These are phyloP conservation scores for Chenopodium suecicum DNA, from an alignment of 148 eudicot genomes.

Conservation along the genomic window DNA sequence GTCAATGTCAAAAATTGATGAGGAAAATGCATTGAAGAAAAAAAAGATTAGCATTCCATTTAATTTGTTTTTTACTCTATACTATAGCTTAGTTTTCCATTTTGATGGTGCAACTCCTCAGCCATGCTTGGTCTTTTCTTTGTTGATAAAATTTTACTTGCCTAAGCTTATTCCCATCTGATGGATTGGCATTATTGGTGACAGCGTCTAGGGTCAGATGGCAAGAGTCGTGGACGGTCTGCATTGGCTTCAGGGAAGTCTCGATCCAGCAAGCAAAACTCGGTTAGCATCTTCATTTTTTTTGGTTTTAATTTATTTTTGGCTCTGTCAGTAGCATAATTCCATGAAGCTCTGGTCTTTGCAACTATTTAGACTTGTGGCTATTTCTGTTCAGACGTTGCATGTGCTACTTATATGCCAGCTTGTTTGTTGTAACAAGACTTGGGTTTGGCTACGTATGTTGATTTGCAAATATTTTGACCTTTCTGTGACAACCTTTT, in stretches of 20 bases:
- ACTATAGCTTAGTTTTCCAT: background rate
- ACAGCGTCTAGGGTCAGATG: constrained; percentile 46
- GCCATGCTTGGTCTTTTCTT: background rate
- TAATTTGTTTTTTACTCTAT: background rate
- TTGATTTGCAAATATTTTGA: background rate
- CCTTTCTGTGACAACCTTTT: background rate
- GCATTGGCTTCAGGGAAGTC: constrained; percentile 46
- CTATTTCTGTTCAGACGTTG: background rate
- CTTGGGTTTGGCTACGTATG: background rate
- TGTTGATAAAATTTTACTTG: background rate
- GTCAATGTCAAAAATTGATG: too few relatives aligned
- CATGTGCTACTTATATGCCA: background rate
- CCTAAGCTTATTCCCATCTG: background rate
- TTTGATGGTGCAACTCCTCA: background rate
- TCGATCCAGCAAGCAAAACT: constrained; percentile 55
- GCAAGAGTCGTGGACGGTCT: constrained; percentile 51
- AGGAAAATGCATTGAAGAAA: background rate
- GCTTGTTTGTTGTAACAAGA: background rate
- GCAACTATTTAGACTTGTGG: background rate
- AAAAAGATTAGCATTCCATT: background rate
- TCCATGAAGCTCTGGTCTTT: background rate
- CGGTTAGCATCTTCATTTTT: constrained; percentile 22
- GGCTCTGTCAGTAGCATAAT: background rate
- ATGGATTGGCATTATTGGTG: constrained; percentile 12
- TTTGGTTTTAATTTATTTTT: background rate